Base-by-base conservation (phyloP, 257 asterid genomes). In the Nicotiana undulata region DNA sequence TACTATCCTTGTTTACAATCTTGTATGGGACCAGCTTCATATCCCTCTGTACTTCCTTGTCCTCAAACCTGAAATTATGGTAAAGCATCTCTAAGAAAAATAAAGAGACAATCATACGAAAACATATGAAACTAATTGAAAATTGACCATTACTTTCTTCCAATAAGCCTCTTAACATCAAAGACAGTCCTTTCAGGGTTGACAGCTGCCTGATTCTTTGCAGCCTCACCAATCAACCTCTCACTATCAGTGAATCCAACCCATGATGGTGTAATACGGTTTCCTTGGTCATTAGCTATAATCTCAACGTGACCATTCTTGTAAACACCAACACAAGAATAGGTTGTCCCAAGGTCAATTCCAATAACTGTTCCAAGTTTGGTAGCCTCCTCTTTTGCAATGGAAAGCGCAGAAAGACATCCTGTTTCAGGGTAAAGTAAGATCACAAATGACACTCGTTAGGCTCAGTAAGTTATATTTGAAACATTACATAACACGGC, bases 251-350 rank as follows among this genome's bases (percentile, higher is more conserved):
- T 95, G 87, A 95, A 95, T 3, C 86, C 99, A 31, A 95, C 99
- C 99, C 99, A 93, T 34, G 98, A 95, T 76, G 99, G 99, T 79
- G 98, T 95, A 79, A 92, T 92, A 5, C 97, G 94, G 80, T 95
- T 93, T 82, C 98, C 98, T 84, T 95, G 98, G 86, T 95, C 98
- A 51, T 95, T 95, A 4, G 98, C 98, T 65, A 95, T 92, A 80
- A 95, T 95, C 79, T 95, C 98, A 7, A 95, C 98, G 49, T 95
- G 97, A 24, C 98, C 98, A 85, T 92, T 93, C 79, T 95, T 95
- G 88, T 95, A 93, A 81, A 95, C 98, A 70, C 98, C 98, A 80
- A 95, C 98, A 86, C 98, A 93, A 1, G 98, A 95, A 82, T 95
- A 95, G 53, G 98, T 94, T 51, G 98, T 94, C 49, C 98, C 98